These are phyloP conservation scores for Zea mays DNA, from an alignment of 176 grass and related monocot species.

Conservation along the genomic window Zm-B73-REFERENCE-NAM-5.0 NC_050104.1:2476001-2476500, in stretches of 20 bases:
- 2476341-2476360: background rate
- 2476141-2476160: conserved; percentile 22
- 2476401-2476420: background rate
- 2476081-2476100: background rate
- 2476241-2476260: background rate
- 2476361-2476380: background rate
- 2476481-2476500: no score
- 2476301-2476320: no score
- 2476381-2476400: background rate
- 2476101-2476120: background rate
- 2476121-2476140: background rate
- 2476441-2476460: no score
- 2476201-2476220: background rate
- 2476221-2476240: no score
- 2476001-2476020: background rate
- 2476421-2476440: background rate
- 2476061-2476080: background rate
- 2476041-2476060: background rate
- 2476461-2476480: no score
- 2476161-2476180: conserved; percentile 20
- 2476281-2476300: no score
- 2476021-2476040: background rate
- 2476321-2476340: background rate
- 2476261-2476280: background rate
- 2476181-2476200: no score